phyloP scores from a whole-genome alignment of 2,329 filamentous ascomycete genomes.

The Pestalotiopsis sp. region DNA sequence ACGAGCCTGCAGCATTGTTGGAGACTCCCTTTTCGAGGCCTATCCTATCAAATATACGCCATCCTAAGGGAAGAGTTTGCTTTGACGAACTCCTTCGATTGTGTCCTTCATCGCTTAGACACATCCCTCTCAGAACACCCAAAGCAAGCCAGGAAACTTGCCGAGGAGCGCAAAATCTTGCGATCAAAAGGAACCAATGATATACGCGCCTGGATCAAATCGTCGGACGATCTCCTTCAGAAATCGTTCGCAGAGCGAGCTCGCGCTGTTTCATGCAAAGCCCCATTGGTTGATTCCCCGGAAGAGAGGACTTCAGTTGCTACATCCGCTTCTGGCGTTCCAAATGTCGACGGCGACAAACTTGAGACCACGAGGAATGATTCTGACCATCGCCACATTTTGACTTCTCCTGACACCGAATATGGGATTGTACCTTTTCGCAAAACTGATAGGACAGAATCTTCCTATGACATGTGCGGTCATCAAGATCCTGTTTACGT shows the following conservation, averaged over 20 bases:
- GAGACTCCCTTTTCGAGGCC: background rate
- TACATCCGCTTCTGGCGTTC: background rate
- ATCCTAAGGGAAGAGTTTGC: background rate
- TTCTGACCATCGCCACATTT: background rate
- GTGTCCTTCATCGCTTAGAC: background rate
- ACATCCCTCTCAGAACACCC: background rate
- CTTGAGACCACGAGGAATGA: background rate
- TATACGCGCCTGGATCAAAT: background rate
- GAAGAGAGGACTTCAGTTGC: background rate
- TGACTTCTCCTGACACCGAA: background rate
- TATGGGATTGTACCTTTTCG: background rate
- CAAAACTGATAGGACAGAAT: background rate
- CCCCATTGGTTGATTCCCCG: background rate
- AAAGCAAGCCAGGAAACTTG: background rate
- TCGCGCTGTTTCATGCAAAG: background rate
- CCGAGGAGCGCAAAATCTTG: background rate
- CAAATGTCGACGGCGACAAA: background rate
- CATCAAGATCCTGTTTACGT: background rate
- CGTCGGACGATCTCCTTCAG: background rate
- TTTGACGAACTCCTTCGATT: background rate
- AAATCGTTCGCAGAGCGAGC: background rate
- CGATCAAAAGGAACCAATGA: background rate
- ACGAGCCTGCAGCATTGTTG: background rate
- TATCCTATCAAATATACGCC: background rate
- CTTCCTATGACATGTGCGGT: background rate